A percentile compares a stretch with the other conserved stretches of the same genome.
phyloP scores from a whole-genome alignment of 192 early-diverging fungal genomes.

The Entrophospora sp. region DNA sequence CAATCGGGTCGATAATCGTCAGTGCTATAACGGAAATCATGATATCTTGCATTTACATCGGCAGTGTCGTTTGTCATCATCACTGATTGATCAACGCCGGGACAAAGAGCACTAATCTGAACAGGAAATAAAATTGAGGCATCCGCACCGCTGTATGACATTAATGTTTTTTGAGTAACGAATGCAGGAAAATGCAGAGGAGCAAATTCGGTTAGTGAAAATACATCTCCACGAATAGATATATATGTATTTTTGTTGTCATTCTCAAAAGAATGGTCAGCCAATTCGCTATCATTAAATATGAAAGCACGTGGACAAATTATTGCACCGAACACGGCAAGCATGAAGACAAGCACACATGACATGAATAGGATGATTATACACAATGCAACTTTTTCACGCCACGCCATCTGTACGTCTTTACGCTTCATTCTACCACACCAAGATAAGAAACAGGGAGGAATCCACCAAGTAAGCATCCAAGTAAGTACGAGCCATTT shows the following conservation, averaged over 20 bases:
- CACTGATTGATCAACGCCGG: conserved; percentile 45
- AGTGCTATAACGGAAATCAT: conserved; percentile 62
- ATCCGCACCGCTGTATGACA: conserved; percentile 59
- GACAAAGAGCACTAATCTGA: conserved; percentile 49
- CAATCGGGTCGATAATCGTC: conserved; percentile 57
- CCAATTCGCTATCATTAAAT: conserved; percentile 60
- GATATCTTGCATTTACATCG: conserved; percentile 52
- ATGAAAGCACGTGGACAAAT: conserved; percentile 69
- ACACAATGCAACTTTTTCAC: conserved; percentile 93
- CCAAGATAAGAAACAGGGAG: conserved; percentile 50
- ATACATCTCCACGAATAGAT: conserved; percentile 74
- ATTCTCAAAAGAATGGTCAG: conserved; percentile 19
- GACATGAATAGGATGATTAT: conserved; percentile 75
- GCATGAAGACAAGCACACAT: conserved; percentile 75
- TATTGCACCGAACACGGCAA: conserved; percentile 63
- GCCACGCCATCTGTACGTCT: conserved; percentile 88
- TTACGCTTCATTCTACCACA: conserved; percentile 73
- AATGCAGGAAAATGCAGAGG: conserved; percentile 41
- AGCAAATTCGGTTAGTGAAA: conserved; percentile 63
- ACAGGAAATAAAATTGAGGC: conserved; percentile 61
- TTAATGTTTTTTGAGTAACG: conserved; percentile 30
- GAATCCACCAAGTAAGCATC: conserved; percentile 77
- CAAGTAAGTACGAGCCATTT: conserved; percentile 84
- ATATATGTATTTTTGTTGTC: conserved; percentile 48
- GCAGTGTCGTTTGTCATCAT: conserved; percentile 38